Base-by-base conservation (phyloP, 129 eudicot genomes). In the Gnaphalium uliginosum region DNA sequence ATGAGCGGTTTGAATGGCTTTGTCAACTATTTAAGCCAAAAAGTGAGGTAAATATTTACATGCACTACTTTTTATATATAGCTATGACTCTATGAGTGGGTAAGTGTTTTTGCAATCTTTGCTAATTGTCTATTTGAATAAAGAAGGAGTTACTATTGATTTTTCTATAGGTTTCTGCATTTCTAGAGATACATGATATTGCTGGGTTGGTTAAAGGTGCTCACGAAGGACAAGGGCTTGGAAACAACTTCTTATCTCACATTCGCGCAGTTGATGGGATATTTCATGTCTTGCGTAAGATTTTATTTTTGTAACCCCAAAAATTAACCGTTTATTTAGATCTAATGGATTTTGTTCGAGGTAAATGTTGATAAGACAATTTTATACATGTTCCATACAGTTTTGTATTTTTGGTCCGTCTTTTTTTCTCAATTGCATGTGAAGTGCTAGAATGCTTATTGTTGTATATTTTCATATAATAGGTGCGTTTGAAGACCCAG, bases 251-350 rank as follows among this genome's bases (percentile, higher is more conserved):
- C 81, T 86, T 95, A 67, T 95, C 99, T 46, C 99, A 95, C 87
- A 95, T 95, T 69, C 97, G 99, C 50, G 99, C 99, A 39, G 99
- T 95, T 73, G 99, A 95, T 91, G 99, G 99, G 79, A 95, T 95
- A 64, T 95, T 95, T 71, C 99, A 95, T 80, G 99, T 95, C 57
- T 71, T 91, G 86, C 99, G 99, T 95, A 89, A 85, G 96, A 74
- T 83, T 61, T 1, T 33, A 30, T 66, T 66, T 41, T n/a, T 43
- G 17, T 78, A 23, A 14, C 50, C 76, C 22, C 30, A 1, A 19
- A n/a, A 27, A 59, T 27, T 21, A 10, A 58, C 1, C 15, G 23
- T 8, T 63, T n/a, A 8, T 37, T 30, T 29, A 29, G 53, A 53
- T 60, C 76, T 58, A 69, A 4, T 59, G 59, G 29, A 53, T 7